These are phyloP conservation scores for Termitomyces eurrhizus DNA, from an alignment of 768 basidiomycete genomes.

Conservation along the genomic window DNA sequence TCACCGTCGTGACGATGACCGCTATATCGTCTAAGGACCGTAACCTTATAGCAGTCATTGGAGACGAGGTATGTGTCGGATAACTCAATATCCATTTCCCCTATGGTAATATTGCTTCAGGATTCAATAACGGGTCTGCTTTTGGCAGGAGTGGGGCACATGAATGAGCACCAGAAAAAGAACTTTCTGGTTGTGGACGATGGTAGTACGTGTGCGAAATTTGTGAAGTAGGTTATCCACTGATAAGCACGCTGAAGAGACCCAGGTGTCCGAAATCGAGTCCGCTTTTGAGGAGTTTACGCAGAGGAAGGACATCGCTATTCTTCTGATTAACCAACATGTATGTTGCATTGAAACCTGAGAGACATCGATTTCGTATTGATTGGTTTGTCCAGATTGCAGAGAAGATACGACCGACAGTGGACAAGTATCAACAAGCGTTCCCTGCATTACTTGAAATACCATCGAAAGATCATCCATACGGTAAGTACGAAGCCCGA, in stretches of 20 bases:
- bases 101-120: slow-evolving; percentile 38
- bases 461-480: slow-evolving; percentile 97
- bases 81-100: not conserved
- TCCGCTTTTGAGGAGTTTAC: slow-evolving; percentile 93
- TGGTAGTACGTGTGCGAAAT: slow-evolving; percentile 57
- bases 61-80: slow-evolving; percentile 74
- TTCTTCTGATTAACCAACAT: slow-evolving; percentile 97
- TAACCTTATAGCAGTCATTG: slow-evolving; percentile 90
- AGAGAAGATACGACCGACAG: slow-evolving; percentile 92
- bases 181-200: slow-evolving; percentile 98
- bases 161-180: slow-evolving; percentile 90
- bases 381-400: slow-evolving; percentile 62
- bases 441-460: slow-evolving; percentile 98
- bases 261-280: slow-evolving; percentile 87
- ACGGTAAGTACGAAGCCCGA: slow-evolving; percentile 55
- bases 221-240: not conserved
- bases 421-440: slow-evolving; percentile 92
- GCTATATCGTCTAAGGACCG: slow-evolving; percentile 69
- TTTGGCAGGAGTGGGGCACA: slow-evolving; percentile 91
- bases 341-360: slow-evolving; percentile 41
- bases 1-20: slow-evolving; percentile 9
- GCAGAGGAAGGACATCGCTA: slow-evolving; percentile 91
- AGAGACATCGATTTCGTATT: slow-evolving; percentile 1
- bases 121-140: slow-evolving; percentile 96
- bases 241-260: slow-evolving; percentile 52